phyloP scores from a whole-genome alignment of 768 basidiomycete species.

The Termitomyces sp. region DNA sequence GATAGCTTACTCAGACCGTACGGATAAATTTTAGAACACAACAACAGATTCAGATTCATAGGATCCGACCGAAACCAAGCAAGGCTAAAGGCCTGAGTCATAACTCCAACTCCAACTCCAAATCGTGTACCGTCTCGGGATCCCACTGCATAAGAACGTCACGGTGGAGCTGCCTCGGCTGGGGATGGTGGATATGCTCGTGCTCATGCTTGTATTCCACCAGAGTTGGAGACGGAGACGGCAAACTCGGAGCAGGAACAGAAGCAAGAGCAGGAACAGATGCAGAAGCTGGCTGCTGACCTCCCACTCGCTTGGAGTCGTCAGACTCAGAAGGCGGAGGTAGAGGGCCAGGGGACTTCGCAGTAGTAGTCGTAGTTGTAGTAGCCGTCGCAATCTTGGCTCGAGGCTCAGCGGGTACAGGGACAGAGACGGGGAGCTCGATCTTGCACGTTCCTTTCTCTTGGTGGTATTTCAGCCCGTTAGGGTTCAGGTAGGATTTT shows the following conservation, averaged over 20 bases:
- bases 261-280: neutral
- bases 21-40: too few relatives aligned
- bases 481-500: conserved; percentile 66
- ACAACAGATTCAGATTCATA: too few relatives aligned
- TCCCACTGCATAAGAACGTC: neutral
- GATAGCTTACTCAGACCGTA: too few relatives aligned
- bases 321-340: neutral
- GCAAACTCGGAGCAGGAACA: too few relatives aligned
- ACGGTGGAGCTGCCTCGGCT: neutral
- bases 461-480: conserved; percentile 66
- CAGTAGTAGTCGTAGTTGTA: neutral
- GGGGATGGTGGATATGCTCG: neutral
- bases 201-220: neutral
- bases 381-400: neutral
- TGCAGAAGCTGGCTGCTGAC: too few relatives aligned
- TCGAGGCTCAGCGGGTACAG: neutral
- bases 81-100: neutral
- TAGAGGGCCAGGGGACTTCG: neutral
- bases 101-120: too few relatives aligned
- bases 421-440: conserved; percentile 20
- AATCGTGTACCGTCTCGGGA: neutral
- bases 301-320: too few relatives aligned
- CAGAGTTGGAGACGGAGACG: too few relatives aligned
- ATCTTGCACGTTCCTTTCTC: conserved; percentile 64
- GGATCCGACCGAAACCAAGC: too few relatives aligned